Conservation (phyloP, 768 basidiomycete species). For the Gyrodon lividus region DNA sequence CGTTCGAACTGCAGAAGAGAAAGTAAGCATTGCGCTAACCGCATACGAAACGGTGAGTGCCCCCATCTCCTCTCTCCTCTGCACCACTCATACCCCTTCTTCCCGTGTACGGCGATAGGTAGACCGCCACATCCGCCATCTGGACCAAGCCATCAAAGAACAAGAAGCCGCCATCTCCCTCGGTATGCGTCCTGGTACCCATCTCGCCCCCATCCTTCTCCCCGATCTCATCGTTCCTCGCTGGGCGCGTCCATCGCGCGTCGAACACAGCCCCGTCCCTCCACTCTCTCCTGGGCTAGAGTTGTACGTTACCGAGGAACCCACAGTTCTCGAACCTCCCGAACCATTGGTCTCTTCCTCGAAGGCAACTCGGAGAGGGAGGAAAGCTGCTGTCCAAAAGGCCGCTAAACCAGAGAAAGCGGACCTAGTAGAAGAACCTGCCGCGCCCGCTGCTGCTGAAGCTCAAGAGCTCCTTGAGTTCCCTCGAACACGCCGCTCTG, state of each 20-base stretch:
- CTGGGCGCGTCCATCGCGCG: constrained; percentile 45
- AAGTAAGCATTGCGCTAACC: constrained; percentile 70
- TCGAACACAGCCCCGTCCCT: constrained; percentile 43
- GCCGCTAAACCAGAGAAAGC: constrained; percentile 18
- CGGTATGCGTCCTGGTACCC: constrained; percentile 53
- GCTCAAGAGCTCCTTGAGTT: constrained; percentile 7
- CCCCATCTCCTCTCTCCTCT: background rate
- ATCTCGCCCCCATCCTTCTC: constrained; percentile 52
- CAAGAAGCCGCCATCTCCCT: constrained; percentile 56
- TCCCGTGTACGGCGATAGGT: constrained; percentile 44
- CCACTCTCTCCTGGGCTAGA: constrained; percentile 32
- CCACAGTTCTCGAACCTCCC: constrained; percentile 6
- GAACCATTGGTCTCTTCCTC: constrained; percentile 12
- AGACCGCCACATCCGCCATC: constrained; percentile 72
- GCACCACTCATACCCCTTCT: background rate
- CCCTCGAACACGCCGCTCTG: constrained; percentile 22
- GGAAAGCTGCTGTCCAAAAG: constrained; percentile 17
- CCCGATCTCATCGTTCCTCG: constrained; percentile 62
- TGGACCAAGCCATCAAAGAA: constrained; percentile 72
- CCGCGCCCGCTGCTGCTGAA: constrained; percentile 1
- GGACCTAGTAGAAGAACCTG: constrained; percentile 8
- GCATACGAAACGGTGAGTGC: constrained; percentile 64
- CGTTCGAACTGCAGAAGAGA: constrained; percentile 69
- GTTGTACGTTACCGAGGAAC: constrained; percentile 15
- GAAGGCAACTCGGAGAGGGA: constrained; percentile 23